Percentiles rank a stretch among this genome's conserved stretches.
Evolutionary conservation across 176 grass and related monocot genomes (phyloP).

Genomic region (Miscanthus lutarioriparius): DNA sequence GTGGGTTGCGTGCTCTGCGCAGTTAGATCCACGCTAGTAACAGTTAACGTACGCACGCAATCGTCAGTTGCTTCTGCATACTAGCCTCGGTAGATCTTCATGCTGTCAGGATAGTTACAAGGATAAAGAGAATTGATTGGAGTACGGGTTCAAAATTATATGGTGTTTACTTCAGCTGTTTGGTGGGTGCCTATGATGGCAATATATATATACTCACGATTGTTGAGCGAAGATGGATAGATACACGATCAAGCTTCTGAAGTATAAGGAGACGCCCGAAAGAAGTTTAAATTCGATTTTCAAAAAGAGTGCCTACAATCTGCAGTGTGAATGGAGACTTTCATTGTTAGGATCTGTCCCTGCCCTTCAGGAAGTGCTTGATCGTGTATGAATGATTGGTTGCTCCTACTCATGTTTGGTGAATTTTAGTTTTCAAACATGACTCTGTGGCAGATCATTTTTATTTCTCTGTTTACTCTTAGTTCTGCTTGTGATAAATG

Average conservation of each 20-base stretch:
- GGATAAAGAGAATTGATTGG: not conserved
- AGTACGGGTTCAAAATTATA: too few species aligned
- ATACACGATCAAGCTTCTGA: not conserved
- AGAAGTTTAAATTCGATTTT: not conserved
- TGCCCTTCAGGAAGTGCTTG: not conserved
- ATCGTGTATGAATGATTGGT: not conserved
- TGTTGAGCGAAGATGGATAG: not conserved
- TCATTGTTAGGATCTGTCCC: not conserved
- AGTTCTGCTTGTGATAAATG: not conserved
- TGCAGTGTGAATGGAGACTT: not conserved
- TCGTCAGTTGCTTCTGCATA: not conserved
- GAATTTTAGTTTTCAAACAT: not conserved
- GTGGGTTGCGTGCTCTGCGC: not conserved
- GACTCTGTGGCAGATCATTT: not conserved
- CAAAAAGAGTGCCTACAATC: not conserved
- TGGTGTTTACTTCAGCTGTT: not conserved
- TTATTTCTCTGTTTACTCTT: not conserved
- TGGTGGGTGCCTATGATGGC: not conserved
- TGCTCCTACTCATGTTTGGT: not conserved
- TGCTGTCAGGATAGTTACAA: not conserved
- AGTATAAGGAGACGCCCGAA: not conserved
- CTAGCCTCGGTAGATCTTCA: not conserved
- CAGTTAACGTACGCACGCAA: not conserved
- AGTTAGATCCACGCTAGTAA: constrained; percentile 34
- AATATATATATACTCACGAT: not conserved